Conservation (phyloP, 2,329 filamentous ascomycete species). For the Epicoccum sorghinum region DNA sequence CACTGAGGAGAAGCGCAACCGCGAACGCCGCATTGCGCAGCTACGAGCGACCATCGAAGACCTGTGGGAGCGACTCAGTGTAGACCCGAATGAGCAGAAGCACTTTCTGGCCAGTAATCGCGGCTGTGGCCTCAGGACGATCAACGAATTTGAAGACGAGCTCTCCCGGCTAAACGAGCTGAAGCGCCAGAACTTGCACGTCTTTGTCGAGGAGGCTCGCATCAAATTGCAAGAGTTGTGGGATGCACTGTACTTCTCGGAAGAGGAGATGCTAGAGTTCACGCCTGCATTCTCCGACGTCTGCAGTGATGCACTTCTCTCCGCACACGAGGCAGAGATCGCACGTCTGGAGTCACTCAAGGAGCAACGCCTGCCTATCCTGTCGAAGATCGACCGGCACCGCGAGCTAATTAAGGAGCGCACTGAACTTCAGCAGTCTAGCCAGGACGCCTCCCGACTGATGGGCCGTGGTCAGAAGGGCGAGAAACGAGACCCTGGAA, state of each 20-base stretch:
- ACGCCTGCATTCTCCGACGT: slow-evolving; percentile 96
- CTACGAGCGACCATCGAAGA: slow-evolving; percentile 78
- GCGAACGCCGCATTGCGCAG: slow-evolving; percentile 79
- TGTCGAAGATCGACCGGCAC: slow-evolving; percentile 84
- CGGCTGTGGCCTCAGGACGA: slow-evolving; percentile 86
- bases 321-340: slow-evolving; percentile 94
- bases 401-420: slow-evolving; percentile 82
- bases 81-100: slow-evolving; percentile 83
- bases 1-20: slow-evolving; percentile 82
- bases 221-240: slow-evolving; percentile 92
- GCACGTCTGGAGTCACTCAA: slow-evolving; percentile 77
- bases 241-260: slow-evolving; percentile 92
- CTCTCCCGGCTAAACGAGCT: slow-evolving; percentile 84
- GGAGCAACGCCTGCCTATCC: slow-evolving; percentile 84
- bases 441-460: slow-evolving; percentile 90
- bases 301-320: slow-evolving; percentile 92
- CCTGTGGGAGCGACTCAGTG: slow-evolving; percentile 85
- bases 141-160: slow-evolving; percentile 96
- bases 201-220: slow-evolving; percentile 94
- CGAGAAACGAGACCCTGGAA: slow-evolving; percentile 91
- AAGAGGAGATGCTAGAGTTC: slow-evolving; percentile 99
- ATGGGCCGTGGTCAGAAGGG: slow-evolving; percentile 92
- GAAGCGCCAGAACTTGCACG: slow-evolving; percentile 90
- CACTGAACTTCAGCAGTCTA: slow-evolving; percentile 85
- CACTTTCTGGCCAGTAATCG: slow-evolving; percentile 85